Percentiles rank a stretch among this genome's conserved stretches.
These are phyloP conservation scores for Yamadazyma sp. DNA, from an alignment of 1,139 yeast genomes.

Conservation along the genomic window DNA sequence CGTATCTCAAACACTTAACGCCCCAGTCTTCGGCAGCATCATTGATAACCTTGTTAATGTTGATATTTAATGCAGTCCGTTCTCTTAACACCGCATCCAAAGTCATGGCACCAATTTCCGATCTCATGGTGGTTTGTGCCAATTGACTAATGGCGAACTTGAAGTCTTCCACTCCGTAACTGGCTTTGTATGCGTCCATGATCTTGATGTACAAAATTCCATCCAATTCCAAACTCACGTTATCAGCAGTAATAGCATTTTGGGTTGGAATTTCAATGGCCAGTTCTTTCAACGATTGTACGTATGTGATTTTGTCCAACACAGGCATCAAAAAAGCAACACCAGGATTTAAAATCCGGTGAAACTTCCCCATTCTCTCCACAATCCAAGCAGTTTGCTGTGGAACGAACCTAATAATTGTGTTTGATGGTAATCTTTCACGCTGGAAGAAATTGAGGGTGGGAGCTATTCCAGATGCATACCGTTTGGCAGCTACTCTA, in stretches of 20 bases:
- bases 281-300: constrained; percentile 76
- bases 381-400: constrained; percentile 92
- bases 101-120: constrained; percentile 81
- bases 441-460: constrained; percentile 63
- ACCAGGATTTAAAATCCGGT: constrained; percentile 75
- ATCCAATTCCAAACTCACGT: constrained; percentile 80
- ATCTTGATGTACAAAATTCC: constrained; percentile 80
- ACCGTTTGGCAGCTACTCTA: not conserved
- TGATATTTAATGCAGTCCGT: constrained; percentile 67
- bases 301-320: constrained; percentile 74
- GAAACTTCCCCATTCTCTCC: constrained; percentile 87
- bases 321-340: constrained; percentile 71
- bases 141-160: constrained; percentile 82
- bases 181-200: constrained; percentile 79
- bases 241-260: constrained; percentile 83
- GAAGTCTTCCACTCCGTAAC: constrained; percentile 87
- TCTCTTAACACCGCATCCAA: constrained; percentile 77
- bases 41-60: constrained; percentile 76
- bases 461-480: no score
- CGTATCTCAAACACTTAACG: constrained; percentile 78
- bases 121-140: constrained; percentile 89
- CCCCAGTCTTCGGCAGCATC: constrained; percentile 91
- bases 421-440: constrained; percentile 69
- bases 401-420: constrained; percentile 76
- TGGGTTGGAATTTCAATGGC: constrained; percentile 85